Base-by-base conservation (phyloP, 805 yeast genomes). In the Wickerhamiella siamensis region DNA sequence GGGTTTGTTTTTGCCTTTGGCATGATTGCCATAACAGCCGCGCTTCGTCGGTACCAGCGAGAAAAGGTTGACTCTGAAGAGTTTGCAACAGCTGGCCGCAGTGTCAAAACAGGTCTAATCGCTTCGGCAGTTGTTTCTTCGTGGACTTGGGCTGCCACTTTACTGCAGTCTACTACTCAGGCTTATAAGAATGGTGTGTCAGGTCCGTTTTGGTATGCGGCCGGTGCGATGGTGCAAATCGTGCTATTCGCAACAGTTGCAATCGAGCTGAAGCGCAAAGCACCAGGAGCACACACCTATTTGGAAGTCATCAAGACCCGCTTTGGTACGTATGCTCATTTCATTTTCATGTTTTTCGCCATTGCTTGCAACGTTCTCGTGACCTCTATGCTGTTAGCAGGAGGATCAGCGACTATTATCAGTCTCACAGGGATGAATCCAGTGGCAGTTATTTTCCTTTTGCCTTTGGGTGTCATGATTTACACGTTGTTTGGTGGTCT, bases 141-240 rank as follows among this genome's bases (percentile, higher is more conserved):
- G 6, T 87, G 97, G 97, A 84, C 95, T 8, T 79, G 86, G 86
- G 82, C 82, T n/a, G 83, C 84, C 3, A 82, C 93, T 1, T 62
- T 82, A 38, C 65, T 82, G 26, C 77, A 76, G 31, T 75, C 84
- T 2, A 74, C 93, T 1, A 74, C 94, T 17, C 86, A 80, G 58
- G 83, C 83, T 18, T 86, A 82, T 60, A 64, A 64, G 34, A 68
- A 75, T 44, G 97, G 97, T 53, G 72, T 87, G 5, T 64, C 77
- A 27, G 94, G 94, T 38, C 79, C 88, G 12, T 77, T 71, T 55
- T 80, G 75, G 63, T 87, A 87, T 58, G 95, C 94, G 6, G 74
- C 91, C 3, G 97, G 96, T 56, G 95, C 95, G 1, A 72, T 83
- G 41, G 83, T 82, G 43, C 96, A 87, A 59, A 81, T 87, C 51